A percentile compares a stretch with the other conserved stretches of the same genome.
These are phyloP conservation scores for Neopestalotiopsis sp. DNA, from an alignment of 2,329 filamentous ascomycete species.

Conservation along the genomic window DNA sequence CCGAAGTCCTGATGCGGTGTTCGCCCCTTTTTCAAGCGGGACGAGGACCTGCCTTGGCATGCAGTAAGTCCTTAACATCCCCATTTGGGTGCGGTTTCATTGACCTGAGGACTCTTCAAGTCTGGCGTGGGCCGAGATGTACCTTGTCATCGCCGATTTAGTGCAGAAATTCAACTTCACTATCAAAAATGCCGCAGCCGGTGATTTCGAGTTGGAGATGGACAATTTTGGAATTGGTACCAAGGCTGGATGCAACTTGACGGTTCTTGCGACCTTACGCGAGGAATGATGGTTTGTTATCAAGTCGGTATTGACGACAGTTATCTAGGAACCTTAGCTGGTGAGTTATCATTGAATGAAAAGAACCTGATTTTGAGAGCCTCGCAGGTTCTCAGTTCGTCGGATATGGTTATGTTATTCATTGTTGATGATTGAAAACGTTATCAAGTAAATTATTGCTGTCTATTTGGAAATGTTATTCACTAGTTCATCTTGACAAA, in stretches of 20 bases:
- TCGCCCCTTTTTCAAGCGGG: slow-evolving; percentile 14
- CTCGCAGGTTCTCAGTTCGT: too few species aligned
- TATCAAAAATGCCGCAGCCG: neutral
- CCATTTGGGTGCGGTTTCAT: neutral
- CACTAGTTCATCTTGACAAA: too few species aligned
- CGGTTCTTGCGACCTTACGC: neutral
- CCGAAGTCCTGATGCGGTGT: neutral
- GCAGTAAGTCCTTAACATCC: neutral
- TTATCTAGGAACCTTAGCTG: too few species aligned
- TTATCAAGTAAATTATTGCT: too few species aligned
- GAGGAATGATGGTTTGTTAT: neutral
- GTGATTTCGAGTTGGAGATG: neutral
- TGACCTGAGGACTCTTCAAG: slow-evolving; percentile 23
- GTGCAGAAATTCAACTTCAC: slow-evolving; percentile 11
- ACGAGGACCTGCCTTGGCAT: slow-evolving; percentile 15
- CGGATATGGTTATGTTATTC: too few species aligned
- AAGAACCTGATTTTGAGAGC: too few species aligned
- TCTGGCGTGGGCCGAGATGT: slow-evolving; percentile 38
- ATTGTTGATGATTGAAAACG: too few species aligned
- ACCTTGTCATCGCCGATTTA: slow-evolving; percentile 26
- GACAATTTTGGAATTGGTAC: slow-evolving; percentile 1
- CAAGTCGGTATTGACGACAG: too few species aligned
- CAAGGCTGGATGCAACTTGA: slow-evolving; percentile 1
- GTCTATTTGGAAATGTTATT: too few species aligned
- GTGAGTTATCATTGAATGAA: too few species aligned